Evolutionary conservation across 495 filamentous ascomycete species (phyloP).

Genomic region (Aspergillus bridgeri): DNA sequence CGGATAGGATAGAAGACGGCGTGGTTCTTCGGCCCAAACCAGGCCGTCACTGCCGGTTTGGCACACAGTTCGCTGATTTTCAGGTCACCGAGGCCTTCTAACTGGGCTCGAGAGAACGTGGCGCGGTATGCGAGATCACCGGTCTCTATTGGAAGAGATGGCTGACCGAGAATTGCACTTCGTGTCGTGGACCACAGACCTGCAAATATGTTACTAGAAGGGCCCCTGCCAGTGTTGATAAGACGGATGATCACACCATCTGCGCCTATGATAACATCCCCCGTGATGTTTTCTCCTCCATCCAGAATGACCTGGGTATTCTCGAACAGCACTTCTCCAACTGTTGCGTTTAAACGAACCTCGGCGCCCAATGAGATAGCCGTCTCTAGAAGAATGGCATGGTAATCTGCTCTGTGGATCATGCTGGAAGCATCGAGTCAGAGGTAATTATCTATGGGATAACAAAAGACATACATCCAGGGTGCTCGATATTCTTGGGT

Average conservation of each 20-base stretch:
- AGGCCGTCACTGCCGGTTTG: slow-evolving; percentile 25
- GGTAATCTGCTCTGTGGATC: slow-evolving; percentile 51
- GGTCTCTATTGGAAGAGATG: slow-evolving; percentile 44
- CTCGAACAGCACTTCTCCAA: slow-evolving; percentile 3
- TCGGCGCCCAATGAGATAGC: slow-evolving; percentile 47
- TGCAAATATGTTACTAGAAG: slow-evolving; percentile 13
- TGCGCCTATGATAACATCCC: slow-evolving; percentile 15
- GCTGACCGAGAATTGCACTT: slow-evolving; percentile 34
- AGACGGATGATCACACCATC: slow-evolving; percentile 10
- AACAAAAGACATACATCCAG: slow-evolving; percentile 20
- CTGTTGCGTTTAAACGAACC: not conserved
- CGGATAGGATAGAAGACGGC: slow-evolving; percentile 58
- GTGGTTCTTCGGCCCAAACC: slow-evolving; percentile 60
- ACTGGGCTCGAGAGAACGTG: slow-evolving; percentile 21
- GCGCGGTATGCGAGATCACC: slow-evolving; percentile 64
- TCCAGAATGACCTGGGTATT: not conserved
- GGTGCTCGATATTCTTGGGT: slow-evolving; percentile 19
- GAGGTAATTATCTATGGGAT: no score
- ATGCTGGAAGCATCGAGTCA: slow-evolving; percentile 24
- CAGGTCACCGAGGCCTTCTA: slow-evolving; percentile 11
- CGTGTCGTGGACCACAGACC: slow-evolving; percentile 42
- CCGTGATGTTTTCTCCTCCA: slow-evolving; percentile 5
- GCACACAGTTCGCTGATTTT: slow-evolving; percentile 10
- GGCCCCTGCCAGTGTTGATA: not conserved
- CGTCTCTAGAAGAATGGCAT: slow-evolving; percentile 43